Percentiles rank a stretch among this genome's conserved stretches.
Conservation (phyloP, 129 eudicot species). For the Flaveria bidentis region DNA sequence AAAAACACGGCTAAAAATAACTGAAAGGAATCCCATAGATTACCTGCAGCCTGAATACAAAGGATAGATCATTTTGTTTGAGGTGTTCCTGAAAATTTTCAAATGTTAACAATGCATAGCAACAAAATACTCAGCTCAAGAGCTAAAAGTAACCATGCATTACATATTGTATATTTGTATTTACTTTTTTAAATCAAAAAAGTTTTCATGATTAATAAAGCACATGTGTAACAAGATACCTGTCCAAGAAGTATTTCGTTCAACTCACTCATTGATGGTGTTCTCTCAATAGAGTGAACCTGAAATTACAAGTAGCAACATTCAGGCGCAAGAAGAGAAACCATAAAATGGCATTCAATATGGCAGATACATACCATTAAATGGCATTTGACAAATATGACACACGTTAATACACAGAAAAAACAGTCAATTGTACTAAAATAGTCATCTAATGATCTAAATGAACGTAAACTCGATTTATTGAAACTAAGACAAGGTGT, state of each 20-base stretch:
- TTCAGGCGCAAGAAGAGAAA: constrained; percentile 7
- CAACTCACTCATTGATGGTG: constrained; percentile 98
- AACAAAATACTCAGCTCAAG: constrained; percentile 2
- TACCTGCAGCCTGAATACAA: constrained; percentile 98
- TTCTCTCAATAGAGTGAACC: constrained; percentile 92
- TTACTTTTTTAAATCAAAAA: neutral
- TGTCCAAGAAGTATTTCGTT: constrained; percentile 96
- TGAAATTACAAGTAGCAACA: constrained; percentile 43
- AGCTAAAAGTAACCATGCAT: neutral
- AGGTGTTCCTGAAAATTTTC: constrained; percentile 81
- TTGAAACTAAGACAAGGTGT: constrained; percentile 9
- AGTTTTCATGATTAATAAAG: neutral
- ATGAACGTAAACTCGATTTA: neutral
- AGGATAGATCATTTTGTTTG: constrained; percentile 86
- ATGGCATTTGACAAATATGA: constrained; percentile 11
- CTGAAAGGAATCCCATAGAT: constrained; percentile 18
- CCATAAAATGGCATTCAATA: constrained; percentile 24
- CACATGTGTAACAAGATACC: constrained; percentile 40
- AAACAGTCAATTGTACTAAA: constrained; percentile 1
- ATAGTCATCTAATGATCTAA: constrained; percentile 11
- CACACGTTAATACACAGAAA: constrained; percentile 9
- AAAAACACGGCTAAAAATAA: neutral
- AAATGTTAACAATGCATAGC: constrained; percentile 26
- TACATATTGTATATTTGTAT: neutral
- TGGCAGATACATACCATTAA: constrained; percentile 14